Percentiles rank a stretch among this genome's conserved stretches.
Conservation (phyloP, 2,329 filamentous ascomycete species). For the Colletotrichum orbiculare region DNA sequence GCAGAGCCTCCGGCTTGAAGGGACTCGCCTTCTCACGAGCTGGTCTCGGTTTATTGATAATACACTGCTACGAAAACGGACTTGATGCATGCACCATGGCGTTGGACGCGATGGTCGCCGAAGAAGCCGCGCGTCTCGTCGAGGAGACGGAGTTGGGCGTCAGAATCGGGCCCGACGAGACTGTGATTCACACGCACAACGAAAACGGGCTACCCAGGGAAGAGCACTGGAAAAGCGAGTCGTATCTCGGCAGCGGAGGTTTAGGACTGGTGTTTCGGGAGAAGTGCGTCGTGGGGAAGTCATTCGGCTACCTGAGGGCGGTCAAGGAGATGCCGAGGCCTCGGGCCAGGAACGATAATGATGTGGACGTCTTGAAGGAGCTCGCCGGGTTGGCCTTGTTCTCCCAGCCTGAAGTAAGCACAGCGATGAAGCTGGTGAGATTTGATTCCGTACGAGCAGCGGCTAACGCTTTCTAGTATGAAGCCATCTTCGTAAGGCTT, state of each 20-base stretch:
- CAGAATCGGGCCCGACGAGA: constrained; percentile 15
- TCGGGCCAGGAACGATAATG: background rate
- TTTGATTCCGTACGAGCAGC: too few relatives aligned
- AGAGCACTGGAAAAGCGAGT: constrained; percentile 20
- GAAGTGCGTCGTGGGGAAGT: constrained; percentile 13
- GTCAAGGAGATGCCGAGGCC: constrained; percentile 13
- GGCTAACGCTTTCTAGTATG: background rate
- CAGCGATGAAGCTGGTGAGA: background rate
- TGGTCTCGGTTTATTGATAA: too few relatives aligned
- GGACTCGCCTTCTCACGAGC: background rate
- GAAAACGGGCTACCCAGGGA: constrained; percentile 6
- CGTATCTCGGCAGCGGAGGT: constrained; percentile 18
- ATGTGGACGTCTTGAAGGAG: constrained; percentile 10
- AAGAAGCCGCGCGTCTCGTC: constrained; percentile 20
- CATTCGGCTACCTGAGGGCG: constrained; percentile 1
- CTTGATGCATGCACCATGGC: background rate
- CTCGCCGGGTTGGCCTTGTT: background rate
- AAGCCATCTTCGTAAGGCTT: constrained; percentile 10
- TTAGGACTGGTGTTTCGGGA: constrained; percentile 15
- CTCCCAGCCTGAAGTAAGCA: constrained; percentile 6
- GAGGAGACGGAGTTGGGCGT: constrained; percentile 10
- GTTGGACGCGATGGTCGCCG: background rate
- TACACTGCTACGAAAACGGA: background rate
- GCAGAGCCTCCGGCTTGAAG: background rate
- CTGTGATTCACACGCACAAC: constrained; percentile 9